Base-by-base conservation (phyloP, 305 asterid species). In the Solanum hybrid region DNA sequence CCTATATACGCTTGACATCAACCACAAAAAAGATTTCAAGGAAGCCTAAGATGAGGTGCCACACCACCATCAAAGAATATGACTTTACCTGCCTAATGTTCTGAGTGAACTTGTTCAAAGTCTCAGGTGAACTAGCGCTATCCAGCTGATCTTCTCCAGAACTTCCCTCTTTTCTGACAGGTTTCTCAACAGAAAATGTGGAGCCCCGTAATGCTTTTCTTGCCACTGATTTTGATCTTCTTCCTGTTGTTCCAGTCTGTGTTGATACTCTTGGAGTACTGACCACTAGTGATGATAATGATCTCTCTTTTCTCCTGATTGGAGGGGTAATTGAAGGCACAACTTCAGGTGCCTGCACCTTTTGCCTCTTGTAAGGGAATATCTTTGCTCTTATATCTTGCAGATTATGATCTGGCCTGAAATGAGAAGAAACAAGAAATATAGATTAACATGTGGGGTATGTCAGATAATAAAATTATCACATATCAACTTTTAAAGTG, bases 341-440 rank as follows among this genome's bases (percentile, higher is more conserved):
- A 40, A 91, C 87, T 90, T 94, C 95, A 88, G 94, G 93, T 81
- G 94, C 91, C 87, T 90, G 90, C 90, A 90, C 93, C 89, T 92
- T 93, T 89, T 79, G 91, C 90, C 94, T 90, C 94, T 93, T 94
- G 89, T 89, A 86, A 76, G 96, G 96, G 90, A 95, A 95, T 89
- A 94, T 73, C 91, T 94, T 95, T 13, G 94, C 94, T 90, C 96
- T 90, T 60, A 95, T 89, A 73, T 92, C 96, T 93, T 95, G 97
- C 92, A 95, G 89, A 90, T 90, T 93, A 88, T 95, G 95, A 92
- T 95, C 98, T 45, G 96, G 92, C 95, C 98, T 95, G 93, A 12
- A 78, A 66, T 42, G 42, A 60, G 81, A 69, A 35, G 85, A 69
- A 14, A 51, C 32, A 29, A 4, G 37, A 51, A 84, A 84, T 22